These are phyloP conservation scores for Sclerotinia borealis DNA, from an alignment of 2,329 filamentous ascomycete species.

Conservation along the genomic window DNA sequence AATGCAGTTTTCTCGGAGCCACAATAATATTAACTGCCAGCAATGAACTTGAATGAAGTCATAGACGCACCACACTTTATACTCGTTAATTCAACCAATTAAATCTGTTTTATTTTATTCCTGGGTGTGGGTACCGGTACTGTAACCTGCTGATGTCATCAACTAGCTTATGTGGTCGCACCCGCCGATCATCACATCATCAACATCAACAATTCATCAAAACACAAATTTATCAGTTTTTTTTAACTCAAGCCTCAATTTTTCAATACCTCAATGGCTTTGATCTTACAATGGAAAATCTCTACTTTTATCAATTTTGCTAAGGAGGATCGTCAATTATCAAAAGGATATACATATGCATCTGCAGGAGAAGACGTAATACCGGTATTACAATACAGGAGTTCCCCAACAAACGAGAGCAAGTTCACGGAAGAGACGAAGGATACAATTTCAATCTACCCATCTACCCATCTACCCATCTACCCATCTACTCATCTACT, in stretches of 20 bases:
- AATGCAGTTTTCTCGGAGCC: not conserved
- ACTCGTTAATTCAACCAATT: not conserved
- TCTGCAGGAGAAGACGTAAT: not conserved
- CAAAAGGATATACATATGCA: not conserved
- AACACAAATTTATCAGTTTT: too few relatives aligned
- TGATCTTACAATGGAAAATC: too few relatives aligned
- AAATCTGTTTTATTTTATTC: not conserved
- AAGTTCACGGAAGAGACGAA: not conserved
- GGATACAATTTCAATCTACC: not conserved
- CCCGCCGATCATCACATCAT: not conserved
- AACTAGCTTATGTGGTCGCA: not conserved
- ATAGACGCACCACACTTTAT: not conserved
- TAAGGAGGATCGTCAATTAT: not conserved
- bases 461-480: too few relatives aligned
- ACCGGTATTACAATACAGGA: too few relatives aligned
- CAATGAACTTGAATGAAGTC: too few relatives aligned
- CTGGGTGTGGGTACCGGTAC: too few relatives aligned
- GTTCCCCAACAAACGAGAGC: too few relatives aligned
- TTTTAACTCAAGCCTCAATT: too few relatives aligned
- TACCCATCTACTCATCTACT: too few relatives aligned
- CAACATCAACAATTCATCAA: too few relatives aligned
- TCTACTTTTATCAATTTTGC: not conserved
- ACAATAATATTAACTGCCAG: too few relatives aligned
- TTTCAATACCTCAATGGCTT: not conserved
- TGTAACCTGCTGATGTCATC: conserved; percentile 5